Conservation (phyloP, 495 filamentous ascomycete species). For the Podospora pseudoanserina region DNA sequence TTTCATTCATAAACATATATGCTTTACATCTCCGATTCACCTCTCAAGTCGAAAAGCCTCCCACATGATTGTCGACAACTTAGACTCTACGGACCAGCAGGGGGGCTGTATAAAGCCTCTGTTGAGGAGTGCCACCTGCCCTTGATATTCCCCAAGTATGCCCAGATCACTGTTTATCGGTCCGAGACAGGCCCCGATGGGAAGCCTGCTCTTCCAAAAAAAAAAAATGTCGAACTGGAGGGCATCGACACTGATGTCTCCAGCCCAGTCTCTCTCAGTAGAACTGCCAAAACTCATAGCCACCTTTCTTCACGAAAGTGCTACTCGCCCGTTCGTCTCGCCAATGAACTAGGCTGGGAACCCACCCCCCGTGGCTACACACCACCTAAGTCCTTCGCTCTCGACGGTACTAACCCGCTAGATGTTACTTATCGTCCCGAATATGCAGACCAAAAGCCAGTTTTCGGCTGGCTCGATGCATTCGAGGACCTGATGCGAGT, state of each 20-base stretch:
- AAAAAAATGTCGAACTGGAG: background rate
- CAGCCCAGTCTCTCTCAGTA: no score
- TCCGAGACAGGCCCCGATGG: background rate
- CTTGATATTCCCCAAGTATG: background rate
- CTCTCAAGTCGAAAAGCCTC: background rate
- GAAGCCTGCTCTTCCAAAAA: background rate
- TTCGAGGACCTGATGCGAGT: conserved; percentile 41
- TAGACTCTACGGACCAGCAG: no score
- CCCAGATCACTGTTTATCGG: background rate
- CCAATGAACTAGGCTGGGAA: background rate
- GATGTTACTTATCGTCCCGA: no score
- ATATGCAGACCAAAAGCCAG: no score
- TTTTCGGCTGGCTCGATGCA: conserved; percentile 40
- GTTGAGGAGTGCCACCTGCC: background rate
- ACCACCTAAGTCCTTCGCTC: conserved; percentile 19
- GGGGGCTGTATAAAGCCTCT: background rate
- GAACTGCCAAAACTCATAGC: no score
- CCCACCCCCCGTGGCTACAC: background rate
- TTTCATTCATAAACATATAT: background rate
- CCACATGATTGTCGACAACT: background rate
- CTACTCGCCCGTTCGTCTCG: background rate
- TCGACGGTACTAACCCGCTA: conserved; percentile 10
- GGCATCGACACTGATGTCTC: background rate
- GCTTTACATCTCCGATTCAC: background rate
- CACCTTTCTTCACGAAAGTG: background rate